Percentiles rank a stretch among this genome's conserved stretches.
phyloP scores from a whole-genome alignment of 1,284 basidiomycete genomes.

The Papiliotrema laurentii region DNA sequence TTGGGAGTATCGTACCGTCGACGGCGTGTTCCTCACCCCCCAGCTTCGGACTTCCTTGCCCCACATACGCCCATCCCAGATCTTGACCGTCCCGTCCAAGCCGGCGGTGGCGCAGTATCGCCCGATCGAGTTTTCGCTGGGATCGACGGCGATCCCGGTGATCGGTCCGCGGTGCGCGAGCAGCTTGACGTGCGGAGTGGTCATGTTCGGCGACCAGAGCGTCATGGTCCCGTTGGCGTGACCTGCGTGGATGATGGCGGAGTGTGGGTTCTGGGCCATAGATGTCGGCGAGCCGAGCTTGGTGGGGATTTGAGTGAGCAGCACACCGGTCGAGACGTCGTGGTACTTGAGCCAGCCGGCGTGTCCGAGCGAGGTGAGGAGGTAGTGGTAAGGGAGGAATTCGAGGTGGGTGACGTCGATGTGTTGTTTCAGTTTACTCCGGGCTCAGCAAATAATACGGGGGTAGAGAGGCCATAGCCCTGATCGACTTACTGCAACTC shows the following conservation, averaged over 20 bases:
- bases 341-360: slow-evolving; percentile 92
- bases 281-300: slow-evolving; percentile 79
- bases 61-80: slow-evolving; percentile 96
- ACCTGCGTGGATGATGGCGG: slow-evolving; percentile 88
- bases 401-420: slow-evolving; percentile 87
- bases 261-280: slow-evolving; percentile 88
- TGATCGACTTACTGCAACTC: slow-evolving; percentile 65
- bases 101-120: slow-evolving; percentile 88
- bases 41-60: slow-evolving; percentile 79
- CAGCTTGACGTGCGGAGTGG: slow-evolving; percentile 84
- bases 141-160: slow-evolving; percentile 74
- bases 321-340: slow-evolving; percentile 88
- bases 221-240: slow-evolving; percentile 81
- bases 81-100: slow-evolving; percentile 81
- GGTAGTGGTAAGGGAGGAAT: slow-evolving; percentile 93
- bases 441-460: neutral
- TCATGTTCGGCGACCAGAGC: slow-evolving; percentile 92
- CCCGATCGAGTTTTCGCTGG: slow-evolving; percentile 63
- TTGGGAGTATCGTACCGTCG: slow-evolving; percentile 52
- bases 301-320: slow-evolving; percentile 85
- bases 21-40: slow-evolving; percentile 58
- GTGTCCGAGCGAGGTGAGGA: slow-evolving; percentile 81
- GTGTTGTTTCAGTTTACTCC: slow-evolving; percentile 56
- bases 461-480: neutral
- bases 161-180: slow-evolving; percentile 89